Evolutionary conservation across 805 yeast species (phyloP).

Genomic region (Nakazawaea pomicola): DNA sequence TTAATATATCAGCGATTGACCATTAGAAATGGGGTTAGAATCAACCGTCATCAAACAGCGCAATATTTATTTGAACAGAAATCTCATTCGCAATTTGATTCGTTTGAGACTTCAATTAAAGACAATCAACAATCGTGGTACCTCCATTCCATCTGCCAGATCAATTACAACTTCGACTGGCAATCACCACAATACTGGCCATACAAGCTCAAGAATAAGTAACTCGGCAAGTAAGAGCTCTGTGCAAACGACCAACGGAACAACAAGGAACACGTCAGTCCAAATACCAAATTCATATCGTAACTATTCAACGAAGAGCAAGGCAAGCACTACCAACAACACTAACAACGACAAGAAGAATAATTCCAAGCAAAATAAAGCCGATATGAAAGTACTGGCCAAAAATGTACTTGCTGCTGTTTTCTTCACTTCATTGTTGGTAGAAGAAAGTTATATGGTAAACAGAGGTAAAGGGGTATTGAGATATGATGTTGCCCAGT

Average conservation of each 20-base stretch:
- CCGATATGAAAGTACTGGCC: conserved; percentile 6
- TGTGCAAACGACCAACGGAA: neutral
- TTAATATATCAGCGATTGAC: too few species aligned
- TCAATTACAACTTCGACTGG: conserved; percentile 1
- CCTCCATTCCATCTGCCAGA: neutral
- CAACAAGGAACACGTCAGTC: neutral
- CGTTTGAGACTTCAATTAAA: conserved; percentile 8
- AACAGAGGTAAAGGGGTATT: conserved; percentile 83
- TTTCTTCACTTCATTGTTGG: conserved; percentile 9
- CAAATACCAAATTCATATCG: neutral
- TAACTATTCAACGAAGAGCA: conserved; percentile 1
- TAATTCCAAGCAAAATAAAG: neutral
- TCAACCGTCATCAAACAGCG: conserved; percentile 3
- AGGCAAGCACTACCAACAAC: neutral
- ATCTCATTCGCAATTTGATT: conserved; percentile 7
- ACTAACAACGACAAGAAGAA: neutral
- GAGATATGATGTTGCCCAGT: conserved; percentile 84
- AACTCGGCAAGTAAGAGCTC: neutral
- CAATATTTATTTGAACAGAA: conserved; percentile 4
- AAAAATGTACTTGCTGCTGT: conserved; percentile 8
- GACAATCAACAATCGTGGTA: neutral
- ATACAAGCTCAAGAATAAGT: conserved; percentile 1
- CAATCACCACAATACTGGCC: neutral
- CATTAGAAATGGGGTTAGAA: conserved; percentile 6
- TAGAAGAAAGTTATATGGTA: conserved; percentile 76